Evolutionary conservation across 306 rosid genomes (phyloP), one percentile per base, ranked within the genome.

Genomic region (Neltuma alba): DNA sequence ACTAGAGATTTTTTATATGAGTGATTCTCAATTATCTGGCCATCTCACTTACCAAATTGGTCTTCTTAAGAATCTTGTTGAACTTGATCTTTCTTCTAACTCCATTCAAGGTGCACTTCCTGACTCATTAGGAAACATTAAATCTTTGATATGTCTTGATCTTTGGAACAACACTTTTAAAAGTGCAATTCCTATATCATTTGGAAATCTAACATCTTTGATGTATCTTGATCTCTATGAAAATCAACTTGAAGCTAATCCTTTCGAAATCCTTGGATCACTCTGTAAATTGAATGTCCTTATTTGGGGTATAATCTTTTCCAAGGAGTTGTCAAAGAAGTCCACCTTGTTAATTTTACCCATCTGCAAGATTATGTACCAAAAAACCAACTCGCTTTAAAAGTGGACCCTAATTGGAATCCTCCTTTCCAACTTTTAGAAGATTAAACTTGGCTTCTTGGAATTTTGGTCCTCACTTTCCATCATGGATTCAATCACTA

Each of bases 391-490:
- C 33, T 74, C 23, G 77, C 63, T 37, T 50, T 75, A 34, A 31
- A 72, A 7, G 69, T 72, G 1, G 23, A 41, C 13, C 55, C 48
- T 1, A 38, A 50, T 34, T 84, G 82, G 76, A 42, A n/a, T 20
- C 84, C 84, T 44, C 12, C 76, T 41, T 80, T 80, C 55, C 79
- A 64, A 40, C 8, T 25, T 0, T 1, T 0, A 2, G 0, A 0
- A 18, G 0, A 0, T 50, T 84, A 41, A 0, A 0, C 0, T 11
- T 76, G 20, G 6, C 11, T 0, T 76, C 76, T 3, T 84, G 79
- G 71, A 47, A 70, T 20, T 8, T 76, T 25, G 87, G 84, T 36
- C 82, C 82, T 0, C 4, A 23, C 15, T 80, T 80, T 72, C 84
- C 87, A 0, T 4, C 18, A 7, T 80, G 87, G 87, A 34, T 80